phyloP scores from a whole-genome alignment of 2,329 filamentous ascomycete species.

The Ascochyta lentis region DNA sequence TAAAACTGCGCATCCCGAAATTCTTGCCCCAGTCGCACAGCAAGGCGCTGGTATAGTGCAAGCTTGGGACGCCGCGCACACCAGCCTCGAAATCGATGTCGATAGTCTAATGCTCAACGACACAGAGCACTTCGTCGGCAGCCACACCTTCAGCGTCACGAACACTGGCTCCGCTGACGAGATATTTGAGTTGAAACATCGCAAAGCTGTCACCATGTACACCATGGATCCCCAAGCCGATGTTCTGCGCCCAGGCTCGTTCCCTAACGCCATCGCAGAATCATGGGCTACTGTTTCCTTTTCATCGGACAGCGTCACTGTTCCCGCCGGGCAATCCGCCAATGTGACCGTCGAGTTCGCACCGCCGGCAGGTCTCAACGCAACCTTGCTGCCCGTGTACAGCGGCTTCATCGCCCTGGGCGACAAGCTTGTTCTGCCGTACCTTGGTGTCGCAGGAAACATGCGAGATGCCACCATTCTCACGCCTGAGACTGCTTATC shows the following conservation, averaged over 20 bases:
- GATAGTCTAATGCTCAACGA: slow-evolving; percentile 29
- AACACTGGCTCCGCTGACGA: slow-evolving; percentile 21
- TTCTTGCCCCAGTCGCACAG: slow-evolving; percentile 30
- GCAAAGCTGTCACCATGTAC: no score
- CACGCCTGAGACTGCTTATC: slow-evolving; percentile 10
- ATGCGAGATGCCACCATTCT: slow-evolving; percentile 21
- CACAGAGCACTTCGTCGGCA: slow-evolving; percentile 32
- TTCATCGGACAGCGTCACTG: slow-evolving; percentile 16
- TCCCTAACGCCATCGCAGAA: slow-evolving; percentile 17
- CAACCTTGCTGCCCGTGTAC: slow-evolving; percentile 29
- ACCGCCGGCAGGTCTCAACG: slow-evolving; percentile 29
- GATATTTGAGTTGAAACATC: background rate
- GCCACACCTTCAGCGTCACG: slow-evolving; percentile 28
- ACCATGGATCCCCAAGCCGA: slow-evolving; percentile 6
- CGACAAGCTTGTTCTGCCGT: slow-evolving; percentile 24
- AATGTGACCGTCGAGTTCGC: slow-evolving; percentile 24
- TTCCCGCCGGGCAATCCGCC: slow-evolving; percentile 25
- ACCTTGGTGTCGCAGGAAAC: slow-evolving; percentile 29
- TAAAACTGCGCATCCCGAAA: slow-evolving; percentile 3
- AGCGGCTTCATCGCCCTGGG: slow-evolving; percentile 27
- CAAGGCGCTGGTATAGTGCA: slow-evolving; percentile 33
- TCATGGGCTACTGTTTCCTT: slow-evolving; percentile 21
- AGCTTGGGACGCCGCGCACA: slow-evolving; percentile 25
- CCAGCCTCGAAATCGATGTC: slow-evolving; percentile 18
- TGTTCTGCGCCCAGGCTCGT: slow-evolving; percentile 1